Conservation (phyloP, 352 stramenopile species). For the Phytophthora sansomeana region DNA sequence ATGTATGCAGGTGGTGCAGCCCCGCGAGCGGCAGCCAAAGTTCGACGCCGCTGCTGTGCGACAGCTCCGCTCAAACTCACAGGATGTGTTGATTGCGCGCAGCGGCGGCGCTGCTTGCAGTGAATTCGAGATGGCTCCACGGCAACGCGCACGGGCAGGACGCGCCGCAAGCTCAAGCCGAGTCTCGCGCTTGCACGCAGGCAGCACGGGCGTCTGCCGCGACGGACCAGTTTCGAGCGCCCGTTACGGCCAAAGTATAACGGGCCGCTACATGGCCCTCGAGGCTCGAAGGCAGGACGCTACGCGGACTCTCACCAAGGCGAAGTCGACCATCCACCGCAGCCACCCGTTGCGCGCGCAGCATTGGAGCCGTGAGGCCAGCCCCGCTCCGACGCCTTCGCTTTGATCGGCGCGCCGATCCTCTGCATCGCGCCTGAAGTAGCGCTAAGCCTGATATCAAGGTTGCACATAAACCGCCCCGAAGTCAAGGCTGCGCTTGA, state of each 20-base stretch:
- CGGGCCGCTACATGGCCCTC: neutral
- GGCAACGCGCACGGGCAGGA: neutral
- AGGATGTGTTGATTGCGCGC: slow-evolving; percentile 23
- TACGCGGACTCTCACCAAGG: neutral
- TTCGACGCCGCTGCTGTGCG: neutral
- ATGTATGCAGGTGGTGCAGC: neutral
- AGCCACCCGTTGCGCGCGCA: neutral
- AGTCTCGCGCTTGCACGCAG: slow-evolving; percentile 21
- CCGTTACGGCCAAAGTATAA: neutral
- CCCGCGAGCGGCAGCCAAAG: neutral
- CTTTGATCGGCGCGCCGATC: slow-evolving; percentile 23
- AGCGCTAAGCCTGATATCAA: slow-evolving; percentile 21
- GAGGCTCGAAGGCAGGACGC: neutral
- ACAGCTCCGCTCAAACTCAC: neutral
- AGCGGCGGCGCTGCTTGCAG: neutral
- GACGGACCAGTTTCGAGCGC: slow-evolving; percentile 13
- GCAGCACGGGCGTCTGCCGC: slow-evolving; percentile 13
- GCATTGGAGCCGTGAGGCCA: slow-evolving; percentile 13
- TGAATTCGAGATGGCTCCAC: neutral
- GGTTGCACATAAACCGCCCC: slow-evolving; percentile 1
- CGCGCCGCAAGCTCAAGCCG: slow-evolving; percentile 3
- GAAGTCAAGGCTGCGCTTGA: neutral
- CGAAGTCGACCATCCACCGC: neutral
- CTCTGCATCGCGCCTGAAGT: slow-evolving; percentile 3
- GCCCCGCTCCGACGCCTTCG: slow-evolving; percentile 1